Base-by-base conservation (phyloP, 2,329 filamentous ascomycete species). In the Zelopaecilomyces penicillatus region DNA sequence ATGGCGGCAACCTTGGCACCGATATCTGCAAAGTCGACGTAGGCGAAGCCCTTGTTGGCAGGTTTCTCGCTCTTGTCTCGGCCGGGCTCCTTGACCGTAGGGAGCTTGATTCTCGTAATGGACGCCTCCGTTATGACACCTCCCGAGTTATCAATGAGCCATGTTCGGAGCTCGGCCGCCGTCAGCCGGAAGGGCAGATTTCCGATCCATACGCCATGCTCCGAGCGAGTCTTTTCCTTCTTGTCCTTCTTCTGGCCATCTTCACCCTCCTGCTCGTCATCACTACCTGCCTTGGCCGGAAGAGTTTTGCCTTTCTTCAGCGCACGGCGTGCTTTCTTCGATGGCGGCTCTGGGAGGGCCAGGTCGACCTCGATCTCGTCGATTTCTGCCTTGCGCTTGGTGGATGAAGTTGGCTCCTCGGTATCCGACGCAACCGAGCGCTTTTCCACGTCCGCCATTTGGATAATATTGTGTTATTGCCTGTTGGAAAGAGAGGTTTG, bases 141-240 rank as follows among this genome's bases (percentile, higher is more conserved):
- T 40, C 82, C 81, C 5, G 81, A 82, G 60, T 82, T 79, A 33
- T 82, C 76, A 31, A 83, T 76, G n/a, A 98, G 69, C 75, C 95
- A 97, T 49, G 76, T 77, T 57, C 83, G 82, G 40, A 98, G 69
- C 50, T 88, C 82, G 9, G 78, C 70, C 47, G 84, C 81, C 37
- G 85, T 93, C 35, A 84, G 73, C 39, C 78, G 80, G 72, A 91
- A 98, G n/a, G 85, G 80, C 50, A 98, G 68, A 65, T 98, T 98
- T 56, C 94, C 93, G 55, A 98, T 87, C 93, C 93, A 98, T 53
- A 98, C 80, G 50, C 89, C 87, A 64, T 88, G 82, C 12, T 86
- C 81, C 7, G 88, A 93, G 48, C 87, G 83, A 54, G 72, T 68
- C 52, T 75, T 71, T 43, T 74, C 56, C 51, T 64, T 63, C 50